Conservation (phyloP, 2,329 filamentous ascomycete genomes). For the Alternaria solani region DNA sequence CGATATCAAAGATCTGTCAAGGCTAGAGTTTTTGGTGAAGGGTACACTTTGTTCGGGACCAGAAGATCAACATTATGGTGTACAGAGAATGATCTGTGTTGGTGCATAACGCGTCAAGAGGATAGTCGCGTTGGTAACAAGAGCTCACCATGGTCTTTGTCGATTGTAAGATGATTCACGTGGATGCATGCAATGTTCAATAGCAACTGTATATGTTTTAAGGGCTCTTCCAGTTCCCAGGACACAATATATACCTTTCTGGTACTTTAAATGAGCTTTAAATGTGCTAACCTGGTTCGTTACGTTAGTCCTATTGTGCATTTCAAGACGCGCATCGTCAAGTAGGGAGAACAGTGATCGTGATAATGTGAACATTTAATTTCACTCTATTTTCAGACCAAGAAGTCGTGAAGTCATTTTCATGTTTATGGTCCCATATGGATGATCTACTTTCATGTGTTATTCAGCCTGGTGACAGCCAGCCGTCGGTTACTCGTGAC, state of each 20-base stretch:
- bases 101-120: background rate
- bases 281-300: background rate
- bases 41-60: background rate
- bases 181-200: background rate
- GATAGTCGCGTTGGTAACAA: background rate
- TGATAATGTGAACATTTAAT: background rate
- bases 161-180: background rate
- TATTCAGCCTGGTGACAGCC: background rate
- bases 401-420: background rate
- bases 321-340: background rate
- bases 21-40: background rate
- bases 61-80: background rate
- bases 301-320: background rate
- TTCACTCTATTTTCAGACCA: background rate
- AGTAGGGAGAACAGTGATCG: background rate
- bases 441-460: background rate
- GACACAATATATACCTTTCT: background rate
- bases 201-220: background rate
- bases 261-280: background rate
- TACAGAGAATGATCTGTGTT: background rate
- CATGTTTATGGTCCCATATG: background rate
- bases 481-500: background rate
- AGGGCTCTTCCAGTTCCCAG: background rate
- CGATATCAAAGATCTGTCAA: background rate
- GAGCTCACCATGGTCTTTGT: background rate